phyloP scores from a whole-genome alignment of 2,329 filamentous ascomycete genomes.

The Penicillium digitatum region DNA sequence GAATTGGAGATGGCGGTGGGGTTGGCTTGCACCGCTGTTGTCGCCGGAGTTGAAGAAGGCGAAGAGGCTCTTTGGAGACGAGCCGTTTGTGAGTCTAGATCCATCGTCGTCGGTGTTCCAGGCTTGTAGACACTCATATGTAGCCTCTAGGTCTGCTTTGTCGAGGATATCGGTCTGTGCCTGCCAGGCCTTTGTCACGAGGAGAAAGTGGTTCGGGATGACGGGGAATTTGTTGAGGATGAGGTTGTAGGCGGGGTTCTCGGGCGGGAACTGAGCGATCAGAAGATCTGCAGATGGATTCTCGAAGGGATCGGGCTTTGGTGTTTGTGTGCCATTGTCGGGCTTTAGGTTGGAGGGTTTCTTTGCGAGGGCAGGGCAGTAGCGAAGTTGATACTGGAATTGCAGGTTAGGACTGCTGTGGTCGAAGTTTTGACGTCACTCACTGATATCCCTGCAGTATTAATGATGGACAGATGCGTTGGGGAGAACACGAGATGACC shows the following conservation, averaged over 20 bases:
- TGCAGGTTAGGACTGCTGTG: not conserved
- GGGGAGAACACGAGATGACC: conserved; percentile 39
- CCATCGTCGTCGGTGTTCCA: conserved; percentile 30
- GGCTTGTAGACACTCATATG: conserved; percentile 41
- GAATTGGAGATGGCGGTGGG: conserved; percentile 48
- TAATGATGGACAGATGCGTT: conserved; percentile 39
- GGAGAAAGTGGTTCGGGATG: conserved; percentile 48
- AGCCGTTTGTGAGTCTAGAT: not conserved
- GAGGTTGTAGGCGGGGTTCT: conserved; percentile 37
- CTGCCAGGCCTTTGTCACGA: conserved; percentile 45
- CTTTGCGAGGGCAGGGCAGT: conserved; percentile 47
- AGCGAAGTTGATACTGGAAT: conserved; percentile 46
- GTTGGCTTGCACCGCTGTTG: conserved; percentile 48
- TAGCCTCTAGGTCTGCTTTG: conserved; percentile 40
- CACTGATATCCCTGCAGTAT: conserved; percentile 35
- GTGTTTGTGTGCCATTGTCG: conserved; percentile 15
- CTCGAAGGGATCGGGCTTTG: conserved; percentile 45
- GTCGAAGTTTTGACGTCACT: conserved; percentile 1
- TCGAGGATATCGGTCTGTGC: conserved; percentile 45
- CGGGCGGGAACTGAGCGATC: conserved; percentile 38
- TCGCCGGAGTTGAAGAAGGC: conserved; percentile 51
- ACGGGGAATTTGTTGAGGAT: conserved; percentile 50
- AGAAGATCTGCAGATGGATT: conserved; percentile 43
- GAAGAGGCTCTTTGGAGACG: conserved; percentile 34
- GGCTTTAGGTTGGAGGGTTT: conserved; percentile 37